phyloP scores from a whole-genome alignment of 2,329 filamentous ascomycete genomes.

The Phialophora chinensis region DNA sequence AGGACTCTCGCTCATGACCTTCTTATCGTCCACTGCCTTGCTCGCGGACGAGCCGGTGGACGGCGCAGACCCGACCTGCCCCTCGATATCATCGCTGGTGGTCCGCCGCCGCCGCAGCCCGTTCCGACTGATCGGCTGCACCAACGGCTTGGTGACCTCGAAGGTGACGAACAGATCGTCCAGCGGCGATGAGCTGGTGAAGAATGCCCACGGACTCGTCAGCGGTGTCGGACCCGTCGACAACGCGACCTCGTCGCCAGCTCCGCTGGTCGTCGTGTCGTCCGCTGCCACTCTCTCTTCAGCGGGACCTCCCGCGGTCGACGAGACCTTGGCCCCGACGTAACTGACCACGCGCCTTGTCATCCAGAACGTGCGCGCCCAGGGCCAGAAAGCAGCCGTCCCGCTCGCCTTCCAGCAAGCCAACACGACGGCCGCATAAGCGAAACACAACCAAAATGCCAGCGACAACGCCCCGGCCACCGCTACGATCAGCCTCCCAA shows the following conservation, averaged over 20 bases:
- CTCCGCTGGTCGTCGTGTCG: not conserved
- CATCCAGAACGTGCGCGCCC: slow-evolving; percentile 50
- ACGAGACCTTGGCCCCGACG: not conserved
- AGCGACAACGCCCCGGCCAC: not conserved
- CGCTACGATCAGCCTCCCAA: not conserved
- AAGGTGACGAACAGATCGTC: slow-evolving; percentile 28
- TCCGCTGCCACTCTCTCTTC: not conserved
- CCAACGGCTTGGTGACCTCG: slow-evolving; percentile 18
- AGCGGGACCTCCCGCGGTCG: not conserved
- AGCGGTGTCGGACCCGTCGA: slow-evolving; percentile 13
- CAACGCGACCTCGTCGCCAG: not conserved
- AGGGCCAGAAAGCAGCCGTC: slow-evolving; percentile 36
- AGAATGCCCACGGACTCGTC: slow-evolving; percentile 22
- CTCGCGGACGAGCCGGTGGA: not conserved
- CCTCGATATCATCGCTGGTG: not conserved
- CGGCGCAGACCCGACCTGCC: not conserved
- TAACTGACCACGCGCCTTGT: slow-evolving; percentile 5
- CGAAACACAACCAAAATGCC: slow-evolving; percentile 5
- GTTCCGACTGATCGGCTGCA: slow-evolving; percentile 5
- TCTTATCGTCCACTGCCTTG: not conserved
- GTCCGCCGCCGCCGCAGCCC: slow-evolving; percentile 8
- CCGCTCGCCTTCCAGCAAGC: slow-evolving; percentile 13
- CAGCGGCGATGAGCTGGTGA: slow-evolving; percentile 24
- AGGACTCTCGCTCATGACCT: not conserved
- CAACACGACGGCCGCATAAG: slow-evolving; percentile 15